Evolutionary conservation across 306 rosid genomes (phyloP).

Genomic region (Cucurbita moschata): DNA sequence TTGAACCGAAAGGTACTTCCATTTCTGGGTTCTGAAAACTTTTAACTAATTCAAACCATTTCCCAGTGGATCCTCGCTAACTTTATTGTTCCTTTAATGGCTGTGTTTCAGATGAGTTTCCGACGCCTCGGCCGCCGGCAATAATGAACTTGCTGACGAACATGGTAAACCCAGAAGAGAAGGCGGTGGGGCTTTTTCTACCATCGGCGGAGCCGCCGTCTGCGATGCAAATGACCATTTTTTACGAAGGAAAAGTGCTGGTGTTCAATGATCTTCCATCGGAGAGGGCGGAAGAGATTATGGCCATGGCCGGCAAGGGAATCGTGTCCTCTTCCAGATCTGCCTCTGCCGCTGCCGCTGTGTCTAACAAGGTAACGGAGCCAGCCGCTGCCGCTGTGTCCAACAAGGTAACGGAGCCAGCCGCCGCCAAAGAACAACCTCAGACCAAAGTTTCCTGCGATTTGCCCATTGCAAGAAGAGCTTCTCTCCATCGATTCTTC

Average conservation of each 20-base stretch:
- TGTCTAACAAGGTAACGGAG: neutral
- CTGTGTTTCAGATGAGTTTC: conserved; percentile 3
- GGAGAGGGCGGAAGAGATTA: conserved; percentile 50
- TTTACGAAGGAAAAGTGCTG: conserved; percentile 52
- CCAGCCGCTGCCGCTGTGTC: neutral
- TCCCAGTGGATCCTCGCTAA: neutral
- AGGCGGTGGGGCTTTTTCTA: conserved; percentile 21
- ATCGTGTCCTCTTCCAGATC: neutral
- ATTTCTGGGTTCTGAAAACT: neutral
- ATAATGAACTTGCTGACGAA: conserved; percentile 29
- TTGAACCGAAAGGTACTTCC: conserved; percentile 3
- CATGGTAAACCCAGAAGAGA: conserved; percentile 25
- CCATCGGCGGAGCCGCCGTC: conserved; percentile 11
- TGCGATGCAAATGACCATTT: conserved; percentile 54
- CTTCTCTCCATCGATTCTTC: conserved; percentile 75
- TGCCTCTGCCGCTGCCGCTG: neutral
- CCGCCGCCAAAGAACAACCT: conserved; percentile 12
- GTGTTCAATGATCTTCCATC: conserved; percentile 43
- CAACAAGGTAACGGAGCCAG: neutral
- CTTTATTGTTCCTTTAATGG: neutral
- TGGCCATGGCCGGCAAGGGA: conserved; percentile 52
- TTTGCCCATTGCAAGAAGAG: conserved; percentile 65
- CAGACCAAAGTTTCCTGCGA: conserved; percentile 30
- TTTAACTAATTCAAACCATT: neutral
- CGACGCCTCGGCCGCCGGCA: conserved; percentile 3